Base-by-base conservation (phyloP, 345 rosid genomes). In the Eucalyptus lansdowneana region DNA sequence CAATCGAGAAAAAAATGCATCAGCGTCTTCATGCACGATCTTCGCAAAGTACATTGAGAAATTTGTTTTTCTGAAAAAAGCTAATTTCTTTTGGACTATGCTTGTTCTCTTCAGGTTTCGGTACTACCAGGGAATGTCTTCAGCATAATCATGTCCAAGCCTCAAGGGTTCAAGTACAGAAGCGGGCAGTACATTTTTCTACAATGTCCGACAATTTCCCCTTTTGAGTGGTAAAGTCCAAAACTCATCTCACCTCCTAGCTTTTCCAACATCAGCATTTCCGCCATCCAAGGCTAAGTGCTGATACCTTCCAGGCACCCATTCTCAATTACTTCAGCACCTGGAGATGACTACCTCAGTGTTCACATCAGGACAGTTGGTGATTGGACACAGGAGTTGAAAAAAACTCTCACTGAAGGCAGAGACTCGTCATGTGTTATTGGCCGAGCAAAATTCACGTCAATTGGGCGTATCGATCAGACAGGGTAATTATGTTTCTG, bases 141-240 rank as follows among this genome's bases (percentile, higher is more conserved):
- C 87, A 97, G 97, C 93, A 86, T 97, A 86, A 87, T 92, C 89
- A 94, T 95, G 98, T 95, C 99, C 80, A 97, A 97, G 94, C 99
- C 99, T 88, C 95, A 92, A 65, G 98, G 99, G 90, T 97, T 97
- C 89, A 97, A 95, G 92, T 96, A 95, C 95, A 97, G 90, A 93
- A 97, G 99, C 80, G 99, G 99, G 90, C 99, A 97, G 90, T 97
- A 97, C 91, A 96, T 97, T 90, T 97, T 96, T 92, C 94, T 97
- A 31, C 97, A 95, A 90, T 97, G 99, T 90, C 98, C 98, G 19
- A 69, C 89, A 44, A 94, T 97, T 91, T 97, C 99, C 88, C 89
- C 96, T 34, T 95, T 97, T 86, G 99, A 97, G 93, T 97, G 99
- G 99, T 97, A 87, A 91, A 51, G 50, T 50, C 44, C 15, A 49